Evolutionary conservation across 306 rosid species (phyloP), one percentile per base, ranked within the genome.

Genomic region (Cucurbita maxima): DNA sequence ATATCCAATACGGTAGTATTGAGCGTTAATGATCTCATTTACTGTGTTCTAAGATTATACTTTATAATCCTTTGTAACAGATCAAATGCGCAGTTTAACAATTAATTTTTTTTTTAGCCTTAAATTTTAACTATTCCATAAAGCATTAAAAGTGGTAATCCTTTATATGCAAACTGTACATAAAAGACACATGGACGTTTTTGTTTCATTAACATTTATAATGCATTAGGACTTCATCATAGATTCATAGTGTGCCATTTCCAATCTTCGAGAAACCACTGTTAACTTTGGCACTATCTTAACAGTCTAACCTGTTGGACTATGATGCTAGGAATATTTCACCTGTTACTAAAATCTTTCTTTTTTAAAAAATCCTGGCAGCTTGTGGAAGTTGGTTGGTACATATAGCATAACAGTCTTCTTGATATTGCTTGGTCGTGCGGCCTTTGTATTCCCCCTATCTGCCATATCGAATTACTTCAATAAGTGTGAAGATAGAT

Each of bases 391-490:
- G 72, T 85, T 84, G 70, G 19, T 87, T 64, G 87, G 87, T 71
- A 80, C 89, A 19, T 88, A 83, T 69, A 71, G 89, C 63, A 18
- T 80, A 75, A 75, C 88, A 77, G 81, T 90, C 79, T 76, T 83
- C 34, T 78, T 93, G 73, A 84, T 86, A 76, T 81, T 87, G 78
- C 84, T 90, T 52, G 97, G 94, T 45, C 84, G 98, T 34, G 97
- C 89, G 12, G 94, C 94, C 16, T 93, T 93, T 79, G 90, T 93
- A 45, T 93, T 90, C 57, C 97, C 97, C 8, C 94, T 93, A 74
- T 90, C 94, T 15, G 82, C 86, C 25, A 38, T 90, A 20, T 83
- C 92, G 68, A 93, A 88, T 80, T 86, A 75, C 82, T 64, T 81
- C 83, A 87, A 81, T 44, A 81, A 87, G 41, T 87, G 68, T 3